Evolutionary conservation across 306 rosid species (phyloP), one percentile per base, ranked within the genome.

Genomic region (Prunus mume): DNA sequence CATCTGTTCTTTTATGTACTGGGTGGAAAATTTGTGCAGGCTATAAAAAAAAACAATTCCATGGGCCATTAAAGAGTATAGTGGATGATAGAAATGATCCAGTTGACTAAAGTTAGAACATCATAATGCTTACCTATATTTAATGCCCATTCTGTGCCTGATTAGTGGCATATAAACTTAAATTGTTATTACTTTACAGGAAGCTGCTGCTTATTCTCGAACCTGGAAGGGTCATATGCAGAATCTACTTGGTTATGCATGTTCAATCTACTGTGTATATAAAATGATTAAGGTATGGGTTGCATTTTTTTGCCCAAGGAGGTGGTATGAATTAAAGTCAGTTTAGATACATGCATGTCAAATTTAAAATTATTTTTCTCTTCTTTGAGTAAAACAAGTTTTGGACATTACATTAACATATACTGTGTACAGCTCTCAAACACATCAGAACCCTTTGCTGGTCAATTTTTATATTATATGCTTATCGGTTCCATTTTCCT

Each of bases 141-240:
- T 18, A 45, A 72, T 34, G 76, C 32, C 75, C 52, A 71, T 34
- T 34, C 49, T 20, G 11, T 55, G 32, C 38, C 51, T 34, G 76
- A 25, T 60, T 58, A 57, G 60, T 17, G 69, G 68, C 57, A 18
- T 54, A 49, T 62, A 25, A 22, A 50, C 34, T 43, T 22, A 62
- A 67, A 56, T 78, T 38, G 69, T 78, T 85, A 74, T 82, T 22
- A 82, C 52, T 71, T 85, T 81, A 84, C 87, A 95, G 99, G 99
- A 92, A 83, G 99, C 99, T 79, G 99, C 97, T 71, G 88, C 97
- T 62, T 95, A 90, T 89, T 95, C 97, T 77, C 92, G 97, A 78
- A 95, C 99, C 52, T 95, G 97, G 99, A 90, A 78, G 84, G 99
- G 99, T 74, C 99, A 95, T 83, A 83, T 91, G 97, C 97, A 90